Evolutionary conservation across 331 rosid genomes (phyloP).

Genomic region (Quercus tomentella): DNA sequence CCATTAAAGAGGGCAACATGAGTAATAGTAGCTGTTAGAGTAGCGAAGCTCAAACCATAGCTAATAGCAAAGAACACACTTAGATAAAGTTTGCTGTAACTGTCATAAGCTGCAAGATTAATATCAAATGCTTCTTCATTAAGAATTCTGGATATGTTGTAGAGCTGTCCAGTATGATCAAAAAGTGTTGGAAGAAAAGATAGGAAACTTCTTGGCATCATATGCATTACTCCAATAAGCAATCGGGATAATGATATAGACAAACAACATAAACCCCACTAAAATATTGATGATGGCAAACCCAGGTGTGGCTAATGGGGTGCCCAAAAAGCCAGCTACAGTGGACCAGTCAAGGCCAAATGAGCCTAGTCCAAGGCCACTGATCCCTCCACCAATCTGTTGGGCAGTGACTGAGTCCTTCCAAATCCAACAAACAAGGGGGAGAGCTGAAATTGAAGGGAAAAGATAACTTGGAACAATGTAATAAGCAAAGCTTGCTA

Average conservation of each 20-base stretch:
- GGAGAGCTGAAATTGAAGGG: conserved; percentile 52
- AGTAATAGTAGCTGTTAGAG: conserved; percentile 56
- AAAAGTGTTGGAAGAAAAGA: conserved; percentile 58
- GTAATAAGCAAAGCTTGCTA: conserved; percentile 65
- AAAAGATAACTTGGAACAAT: conserved; percentile 61
- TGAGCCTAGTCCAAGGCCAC: conserved; percentile 73
- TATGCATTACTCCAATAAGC: conserved; percentile 54
- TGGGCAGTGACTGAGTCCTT: conserved; percentile 69
- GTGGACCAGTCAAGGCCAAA: conserved; percentile 79
- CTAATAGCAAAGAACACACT: conserved; percentile 48
- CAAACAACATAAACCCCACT: conserved; percentile 36
- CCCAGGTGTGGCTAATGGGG: conserved; percentile 69
- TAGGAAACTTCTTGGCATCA: conserved; percentile 70
- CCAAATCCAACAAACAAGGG: conserved; percentile 68
- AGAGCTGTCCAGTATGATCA: conserved; percentile 43
- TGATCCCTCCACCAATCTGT: conserved; percentile 65
- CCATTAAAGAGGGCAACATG: conserved; percentile 90
- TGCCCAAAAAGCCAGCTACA: conserved; percentile 55
- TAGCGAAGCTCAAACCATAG: conserved; percentile 77
- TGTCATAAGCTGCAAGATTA: conserved; percentile 34
- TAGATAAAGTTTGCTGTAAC: conserved; percentile 65
- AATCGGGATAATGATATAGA: conserved; percentile 48
- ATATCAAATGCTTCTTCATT: conserved; percentile 37
- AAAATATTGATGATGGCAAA: conserved; percentile 58
- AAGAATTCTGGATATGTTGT: conserved; percentile 50